Evolutionary conservation across 495 filamentous ascomycete species (phyloP), one percentile per base, ranked within the genome.

Genomic region (Aspergillus sclerotioniger): DNA sequence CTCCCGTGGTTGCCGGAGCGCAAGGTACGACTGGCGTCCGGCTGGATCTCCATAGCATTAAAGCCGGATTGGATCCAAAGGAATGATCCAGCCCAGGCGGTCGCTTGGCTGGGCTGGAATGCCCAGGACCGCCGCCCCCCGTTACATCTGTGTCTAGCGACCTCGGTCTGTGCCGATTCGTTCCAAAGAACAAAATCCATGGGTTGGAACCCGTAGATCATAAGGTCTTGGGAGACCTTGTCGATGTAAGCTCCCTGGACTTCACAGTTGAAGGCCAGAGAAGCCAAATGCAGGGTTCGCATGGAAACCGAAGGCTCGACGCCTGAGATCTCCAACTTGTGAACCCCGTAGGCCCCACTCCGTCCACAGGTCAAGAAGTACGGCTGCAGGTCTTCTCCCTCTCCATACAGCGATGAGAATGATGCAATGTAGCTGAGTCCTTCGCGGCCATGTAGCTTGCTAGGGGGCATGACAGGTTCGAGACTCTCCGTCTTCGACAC

Each of bases 101-200:
- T 55, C 31, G 67, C 58, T 3, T 51, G 46, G 16, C 55, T 61
- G 10, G 69, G 66, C 8, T 82, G 83, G 15, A 83, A 78, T 5
- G 79, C 77, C 80, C 87, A 96, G 12, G 77, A 81, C 16, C 95
- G 82, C 60, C 96, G 90, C 0, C 82, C 83, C 20, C 93, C 93
- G 16, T 92, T 92, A 63, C 94, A 96, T 15, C 90, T 83, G 9
- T 95, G 77, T 1, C 72, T 76, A 47, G 86, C 80, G 6, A 91
- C 67, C 62, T 92, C 88, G 21, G 80, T 74, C 31, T 88, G 80
- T 9, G 70, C 74, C 0, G 82, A 82, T 54, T 88, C 87, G 66
- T 95, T 89, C 81, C 89, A 92, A 20, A 90, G 79, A 13, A 96
- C 73, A 58, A 98, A 96, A 33, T 82, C 72, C 50, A 83, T 89